Base-by-base conservation (phyloP, 2,329 filamentous ascomycete genomes). In the Arthrobotrys musiformis region DNA sequence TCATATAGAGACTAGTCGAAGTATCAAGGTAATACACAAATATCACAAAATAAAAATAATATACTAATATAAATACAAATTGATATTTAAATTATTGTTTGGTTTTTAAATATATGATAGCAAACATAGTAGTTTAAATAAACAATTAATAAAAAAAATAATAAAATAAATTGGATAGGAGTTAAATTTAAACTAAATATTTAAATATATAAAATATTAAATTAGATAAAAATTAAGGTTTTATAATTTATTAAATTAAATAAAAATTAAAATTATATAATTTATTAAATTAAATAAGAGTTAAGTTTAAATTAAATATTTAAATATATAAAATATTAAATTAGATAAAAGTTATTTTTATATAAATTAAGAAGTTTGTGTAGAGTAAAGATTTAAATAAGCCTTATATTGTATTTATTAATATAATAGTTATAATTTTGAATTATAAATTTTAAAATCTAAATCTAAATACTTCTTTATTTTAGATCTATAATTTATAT, bases 101-200 rank as follows among this genome's bases (percentile, higher is more conserved):
- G 7, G 7, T 42, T 42, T 42, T 11, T 42, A 42, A 42, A 42
- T 42, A 42, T n/a, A 42, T 42, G 17, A 42, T 11, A 42, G 7
- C 15, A n/a, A 42, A 42, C 7, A 17, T 42, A 17, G n/a, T 17
- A 17, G n/a, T n/a, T 42, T 42, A 42, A 42, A 42, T 42, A 42
- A 11, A 42, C 15, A 42, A 42, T 42, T 37, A 37, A 9, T 9
- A 42, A 42, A 42, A 17, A 17, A 42, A 42, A 42, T 42, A 42
- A 17, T n/a, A 42, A 42, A 42, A n/a, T 37, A n/a, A 44, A 30
- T 17, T 56, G 4, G n/a, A 56, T 4, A 30, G n/a, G 28, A 62
- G 13, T 30, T 44, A 62, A 44, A 28, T 62, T 15, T n/a, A 62
- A 40, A 62, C 11, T 42, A 37, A 11, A 60, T 42, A 42, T 40